phyloP scores from a whole-genome alignment of 208 protist species.

The Entamoeba invadens region DNA sequence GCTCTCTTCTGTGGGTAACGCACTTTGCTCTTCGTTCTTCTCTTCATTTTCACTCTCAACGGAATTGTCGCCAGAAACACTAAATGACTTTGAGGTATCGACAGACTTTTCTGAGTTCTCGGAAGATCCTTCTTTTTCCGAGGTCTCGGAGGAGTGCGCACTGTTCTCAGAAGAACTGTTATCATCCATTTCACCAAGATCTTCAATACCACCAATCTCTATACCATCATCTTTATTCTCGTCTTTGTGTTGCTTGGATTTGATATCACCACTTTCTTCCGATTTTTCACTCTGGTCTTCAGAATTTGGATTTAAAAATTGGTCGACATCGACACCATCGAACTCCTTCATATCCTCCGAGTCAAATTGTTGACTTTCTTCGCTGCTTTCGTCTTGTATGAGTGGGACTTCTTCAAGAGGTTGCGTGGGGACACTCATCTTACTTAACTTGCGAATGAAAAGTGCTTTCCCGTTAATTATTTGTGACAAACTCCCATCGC shows the following conservation, averaged over 20 bases:
- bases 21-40: not conserved
- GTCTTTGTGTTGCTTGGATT: no score
- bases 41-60: not conserved
- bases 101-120: not conserved
- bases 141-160: not conserved
- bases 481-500: not conserved
- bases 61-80: not conserved
- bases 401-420: not conserved
- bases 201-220: not conserved
- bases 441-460: not conserved
- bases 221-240: no score
- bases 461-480: not conserved
- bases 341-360: not conserved
- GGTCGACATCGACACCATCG: no score
- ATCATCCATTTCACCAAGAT: not conserved
- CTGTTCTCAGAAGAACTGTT: not conserved
- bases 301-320: no score
- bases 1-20: not conserved
- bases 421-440: not conserved
- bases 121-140: not conserved
- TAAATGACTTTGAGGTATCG: no score
- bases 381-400: not conserved
- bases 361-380: no score
- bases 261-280: no score
- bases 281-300: no score